Percentiles rank a stretch among this genome's conserved stretches.
Conservation (phyloP, 306 rosid species). For the Castanea crenata region DNA sequence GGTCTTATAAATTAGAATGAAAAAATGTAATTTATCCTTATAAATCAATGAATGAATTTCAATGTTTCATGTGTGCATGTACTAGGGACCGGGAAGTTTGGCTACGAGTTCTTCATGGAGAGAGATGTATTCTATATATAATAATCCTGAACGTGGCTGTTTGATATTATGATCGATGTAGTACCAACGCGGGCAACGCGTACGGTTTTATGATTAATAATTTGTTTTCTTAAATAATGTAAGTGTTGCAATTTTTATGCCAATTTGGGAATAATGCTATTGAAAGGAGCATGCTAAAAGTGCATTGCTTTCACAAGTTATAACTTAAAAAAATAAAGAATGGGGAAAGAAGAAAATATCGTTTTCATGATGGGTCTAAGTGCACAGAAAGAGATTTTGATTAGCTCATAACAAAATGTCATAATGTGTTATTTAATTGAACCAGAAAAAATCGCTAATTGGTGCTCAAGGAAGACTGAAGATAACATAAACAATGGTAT, state of each 20-base stretch:
- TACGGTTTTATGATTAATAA: no score
- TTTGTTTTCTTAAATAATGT: background rate
- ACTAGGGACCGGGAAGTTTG: no score
- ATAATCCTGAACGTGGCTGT: no score
- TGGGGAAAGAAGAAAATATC: background rate
- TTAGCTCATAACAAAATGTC: background rate
- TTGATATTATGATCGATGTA: no score
- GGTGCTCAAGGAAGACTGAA: no score
- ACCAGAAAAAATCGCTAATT: background rate
- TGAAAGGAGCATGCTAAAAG: background rate
- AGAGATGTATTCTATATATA: no score
- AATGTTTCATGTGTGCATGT: no score
- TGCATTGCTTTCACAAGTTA: background rate
- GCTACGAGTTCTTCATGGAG: no score
- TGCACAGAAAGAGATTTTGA: background rate
- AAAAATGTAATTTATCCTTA: no score
- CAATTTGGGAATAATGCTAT: background rate
- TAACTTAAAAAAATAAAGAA: background rate
- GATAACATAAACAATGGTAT: background rate
- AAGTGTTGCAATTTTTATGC: background rate
- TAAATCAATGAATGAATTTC: no score
- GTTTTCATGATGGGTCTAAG: background rate
- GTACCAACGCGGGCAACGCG: no score
- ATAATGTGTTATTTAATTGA: background rate
- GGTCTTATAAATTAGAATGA: no score